phyloP scores from a whole-genome alignment of 805 yeast genomes.

The Pichia thaimueangensis region DNA sequence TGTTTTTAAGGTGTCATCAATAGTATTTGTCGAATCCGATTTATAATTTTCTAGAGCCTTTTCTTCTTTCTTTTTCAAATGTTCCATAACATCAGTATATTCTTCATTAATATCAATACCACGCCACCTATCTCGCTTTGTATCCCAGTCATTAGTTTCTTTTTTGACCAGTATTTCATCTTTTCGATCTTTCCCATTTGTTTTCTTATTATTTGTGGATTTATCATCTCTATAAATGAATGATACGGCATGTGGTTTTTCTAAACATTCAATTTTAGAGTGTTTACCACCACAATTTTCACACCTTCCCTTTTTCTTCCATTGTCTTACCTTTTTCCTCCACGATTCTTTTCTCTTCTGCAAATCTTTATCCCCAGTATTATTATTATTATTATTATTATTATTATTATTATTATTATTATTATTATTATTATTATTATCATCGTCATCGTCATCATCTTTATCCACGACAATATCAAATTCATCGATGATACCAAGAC shows the following conservation, averaged over 20 bases:
- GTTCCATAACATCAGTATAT: conserved; percentile 44
- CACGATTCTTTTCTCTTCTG: neutral
- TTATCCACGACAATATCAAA: conserved; percentile 21
- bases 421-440: conserved; percentile 5
- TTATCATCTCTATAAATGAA: conserved; percentile 27
- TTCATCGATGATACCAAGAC: conserved; percentile 51
- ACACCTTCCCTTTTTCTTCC: conserved; percentile 35
- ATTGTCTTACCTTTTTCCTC: conserved; percentile 7
- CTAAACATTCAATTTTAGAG: conserved; percentile 48
- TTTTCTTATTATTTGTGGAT: conserved; percentile 16
- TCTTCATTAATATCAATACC: conserved; percentile 60
- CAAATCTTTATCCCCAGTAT: too few species aligned
- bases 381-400: too few species aligned
- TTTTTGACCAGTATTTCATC: conserved; percentile 14
- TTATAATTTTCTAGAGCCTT: conserved; percentile 17
- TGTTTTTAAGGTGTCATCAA: neutral
- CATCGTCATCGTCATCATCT: conserved; percentile 8
- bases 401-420: too few species aligned
- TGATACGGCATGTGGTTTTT: conserved; percentile 42
- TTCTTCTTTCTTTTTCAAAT: conserved; percentile 38
- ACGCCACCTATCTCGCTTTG: conserved; percentile 75
- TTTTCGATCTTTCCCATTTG: conserved; percentile 8
- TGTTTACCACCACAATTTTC: conserved; percentile 57
- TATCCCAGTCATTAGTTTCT: conserved; percentile 49
- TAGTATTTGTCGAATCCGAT: neutral